Evolutionary conservation across 805 yeast genomes (phyloP), one percentile per base, ranked within the genome.

Genomic region (Teunomyces stri): DNA sequence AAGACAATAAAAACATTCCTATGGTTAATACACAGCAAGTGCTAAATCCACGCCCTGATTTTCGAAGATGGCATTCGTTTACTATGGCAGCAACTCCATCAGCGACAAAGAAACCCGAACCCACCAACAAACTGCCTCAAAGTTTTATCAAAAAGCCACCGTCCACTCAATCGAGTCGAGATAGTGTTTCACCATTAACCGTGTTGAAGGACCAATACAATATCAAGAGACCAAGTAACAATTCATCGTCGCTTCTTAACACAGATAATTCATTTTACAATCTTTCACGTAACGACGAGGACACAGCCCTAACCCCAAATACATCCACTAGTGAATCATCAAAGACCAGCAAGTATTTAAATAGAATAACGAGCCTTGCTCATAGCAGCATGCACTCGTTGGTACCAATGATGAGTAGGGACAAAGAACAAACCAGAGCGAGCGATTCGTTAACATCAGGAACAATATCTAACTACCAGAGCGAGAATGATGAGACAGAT

Each of bases 141-240:
- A 20, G 13, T 5, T 20, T 37, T 15, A 13, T 37, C 21, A 13
- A 16, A 6, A 37, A 22, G 6, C 16, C 18, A 13, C 34, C 6
- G n/a, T 7, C 25, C 13, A 37, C 29, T 9, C 27, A 22, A 6
- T 21, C 40, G 3, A 22, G 40, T 22, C n/a, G 28, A 6, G 33
- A 40, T 36, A 59, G 64, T 38, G 37, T 61, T 2, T 63, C 68
- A 2, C 68, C 69, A 1, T 53, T 65, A 37, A 61, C 68, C 0
- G 62, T 63, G 9, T 47, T 64, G 15, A 48, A 55, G 36, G 69
- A 65, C 38, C 56, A 59, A 38, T 64, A 64, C 44, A 52, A 64
- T 44, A 62, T 60, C 15, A 56, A 41, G 43, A 37, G 61, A 16
- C 67, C 66, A 1, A 44, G 37, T 6, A 40, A 46, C 25, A 35